These are phyloP conservation scores for Botrytis squamosa DNA, from an alignment of 2,329 filamentous ascomycete species.

Conservation along the genomic window DNA sequence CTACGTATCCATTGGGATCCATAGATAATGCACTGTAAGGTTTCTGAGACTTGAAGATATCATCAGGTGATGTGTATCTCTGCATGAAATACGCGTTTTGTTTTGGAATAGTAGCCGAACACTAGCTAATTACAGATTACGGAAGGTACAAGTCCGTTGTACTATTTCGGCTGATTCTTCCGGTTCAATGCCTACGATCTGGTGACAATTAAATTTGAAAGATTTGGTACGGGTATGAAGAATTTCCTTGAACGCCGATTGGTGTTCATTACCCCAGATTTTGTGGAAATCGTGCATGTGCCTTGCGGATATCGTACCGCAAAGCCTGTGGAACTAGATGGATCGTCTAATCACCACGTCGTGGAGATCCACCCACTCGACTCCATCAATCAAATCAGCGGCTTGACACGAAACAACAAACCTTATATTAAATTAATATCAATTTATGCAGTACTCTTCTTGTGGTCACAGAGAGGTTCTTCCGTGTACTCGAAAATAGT, in stretches of 20 bases:
- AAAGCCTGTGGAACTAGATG: slow-evolving; percentile 5
- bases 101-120: neutral
- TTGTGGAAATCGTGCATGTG: slow-evolving; percentile 6
- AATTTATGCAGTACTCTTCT: neutral
- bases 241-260: neutral
- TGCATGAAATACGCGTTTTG: neutral
- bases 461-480: neutral
- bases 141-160: neutral
- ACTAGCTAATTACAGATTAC: neutral
- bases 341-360: neutral
- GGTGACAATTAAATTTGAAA: neutral
- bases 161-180: neutral
- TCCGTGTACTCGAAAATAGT: neutral
- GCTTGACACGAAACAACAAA: neutral
- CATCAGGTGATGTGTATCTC: neutral
- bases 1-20: no score
- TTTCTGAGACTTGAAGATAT: neutral
- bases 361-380: neutral
- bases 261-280: slow-evolving; percentile 9
- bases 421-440: neutral
- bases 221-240: neutral
- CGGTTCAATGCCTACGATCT: slow-evolving; percentile 3
- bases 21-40: neutral
- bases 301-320: slow-evolving; percentile 17
- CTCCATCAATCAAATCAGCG: slow-evolving; percentile 3